These are phyloP conservation scores for Scutellaria barbata DNA, from an alignment of 257 asterid genomes.

Conservation along the genomic window DNA sequence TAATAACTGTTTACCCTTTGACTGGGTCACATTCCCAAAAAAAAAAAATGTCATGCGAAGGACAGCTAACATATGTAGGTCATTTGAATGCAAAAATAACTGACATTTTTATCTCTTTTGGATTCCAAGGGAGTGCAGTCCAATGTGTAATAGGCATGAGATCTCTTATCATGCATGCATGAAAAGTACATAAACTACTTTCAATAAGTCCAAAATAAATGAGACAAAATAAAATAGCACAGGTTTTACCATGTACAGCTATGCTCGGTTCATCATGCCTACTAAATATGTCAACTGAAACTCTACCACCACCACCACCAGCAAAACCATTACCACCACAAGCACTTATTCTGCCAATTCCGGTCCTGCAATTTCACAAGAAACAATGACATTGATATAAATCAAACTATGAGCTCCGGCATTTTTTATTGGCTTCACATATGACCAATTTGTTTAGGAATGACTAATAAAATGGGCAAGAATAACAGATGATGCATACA, in stretches of 20 bases:
- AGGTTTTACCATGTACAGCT: constrained; percentile 69
- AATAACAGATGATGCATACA: not conserved
- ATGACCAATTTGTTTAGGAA: not conserved
- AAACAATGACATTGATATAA: constrained; percentile 36
- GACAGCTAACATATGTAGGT: not conserved
- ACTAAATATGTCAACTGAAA: constrained; percentile 88
- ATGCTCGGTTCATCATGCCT: constrained; percentile 86
- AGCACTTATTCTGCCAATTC: constrained; percentile 83
- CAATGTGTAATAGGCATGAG: constrained; percentile 18
- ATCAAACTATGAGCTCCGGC: constrained; percentile 20
- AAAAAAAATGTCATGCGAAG: not conserved
- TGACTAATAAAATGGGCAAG: constrained; percentile 13
- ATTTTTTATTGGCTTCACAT: constrained; percentile 7
- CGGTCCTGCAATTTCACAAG: constrained; percentile 72
- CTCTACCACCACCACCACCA: constrained; percentile 99
- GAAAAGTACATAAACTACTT: not conserved
- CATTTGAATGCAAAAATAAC: not conserved
- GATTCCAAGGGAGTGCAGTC: not conserved
- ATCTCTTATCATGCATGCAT: not conserved
- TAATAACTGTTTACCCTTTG: not conserved
- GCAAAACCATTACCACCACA: constrained; percentile 95
- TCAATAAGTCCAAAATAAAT: not conserved
- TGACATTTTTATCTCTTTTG: not conserved
- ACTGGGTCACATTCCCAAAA: constrained; percentile 12
- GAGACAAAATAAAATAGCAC: constrained; percentile 9